Evolutionary conservation across 176 grass and related monocot genomes (phyloP), one percentile per base, ranked within the genome.

Genomic region (Oryza brachyantha): DNA sequence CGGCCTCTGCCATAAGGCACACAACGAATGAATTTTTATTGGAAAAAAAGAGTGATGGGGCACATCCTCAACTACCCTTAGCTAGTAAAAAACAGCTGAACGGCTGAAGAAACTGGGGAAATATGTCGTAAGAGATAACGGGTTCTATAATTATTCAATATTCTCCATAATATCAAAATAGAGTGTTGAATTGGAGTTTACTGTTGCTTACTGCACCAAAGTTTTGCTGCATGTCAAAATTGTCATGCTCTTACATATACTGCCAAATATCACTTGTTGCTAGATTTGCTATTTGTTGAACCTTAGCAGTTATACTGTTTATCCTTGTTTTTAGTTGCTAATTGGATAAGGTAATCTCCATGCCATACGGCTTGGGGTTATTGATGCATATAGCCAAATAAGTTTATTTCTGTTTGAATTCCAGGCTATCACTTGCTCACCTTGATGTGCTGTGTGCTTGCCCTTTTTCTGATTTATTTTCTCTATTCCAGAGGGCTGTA

Each of bases 401-500:
- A 77, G 26, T 73, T 31, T 40, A 46, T 29, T 61, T 57, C 38
- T 32, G 19, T 55, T 59, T 17, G 0, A 58, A 35, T 36, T 26
- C 2, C 2, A 9, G 39, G 42, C 19, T 36, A 7, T 34, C 42
- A 42, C 45, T 71, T 25, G 28, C 17, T 74, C 16, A 43, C 58
- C 21, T 14, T 12, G 32, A 22, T 45, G 14, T 59, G 3, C n/a
- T 40, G 46, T 42, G 52, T 55, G 19, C 64, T 79, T 24, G 13
- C 1, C 12, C 6, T 29, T 59, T 71, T 77, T 8, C 57, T 81
- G 16, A 81, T 66, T 70, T 78, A 16, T 52, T 80, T n/a, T 77
- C 29, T 60, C 36, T 85, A 22, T 45, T 79, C 46, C 73, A 99
- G 96, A 95, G 96, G 83, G 92, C 96, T 60, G 96, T 99, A 27